Percentiles rank a stretch among this genome's conserved stretches.
These are phyloP conservation scores for Lactarius indigo DNA, from an alignment of 768 basidiomycete species.

Conservation along the genomic window DNA sequence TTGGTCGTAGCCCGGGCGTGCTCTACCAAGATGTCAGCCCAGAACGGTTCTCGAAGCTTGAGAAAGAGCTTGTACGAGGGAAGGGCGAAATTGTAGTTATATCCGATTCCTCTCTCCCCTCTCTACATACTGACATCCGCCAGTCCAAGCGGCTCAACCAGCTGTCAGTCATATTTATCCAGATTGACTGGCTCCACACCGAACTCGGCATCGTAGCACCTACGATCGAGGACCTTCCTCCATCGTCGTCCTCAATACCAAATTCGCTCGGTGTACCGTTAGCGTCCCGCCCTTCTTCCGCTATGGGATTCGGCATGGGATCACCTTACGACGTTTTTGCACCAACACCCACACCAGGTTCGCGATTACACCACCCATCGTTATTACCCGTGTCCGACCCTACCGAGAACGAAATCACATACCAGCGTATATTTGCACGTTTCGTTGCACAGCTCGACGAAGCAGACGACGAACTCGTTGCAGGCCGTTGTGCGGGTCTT, in stretches of 20 bases:
- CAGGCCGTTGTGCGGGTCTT: constrained; percentile 42
- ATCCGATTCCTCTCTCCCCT: not conserved
- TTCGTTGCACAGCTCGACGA: constrained; percentile 24
- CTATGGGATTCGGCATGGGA: constrained; percentile 29
- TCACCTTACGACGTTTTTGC: constrained; percentile 19
- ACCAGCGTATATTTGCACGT: constrained; percentile 25
- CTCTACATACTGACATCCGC: not conserved
- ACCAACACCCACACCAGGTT: constrained; percentile 37
- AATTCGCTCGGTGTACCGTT: constrained; percentile 28
- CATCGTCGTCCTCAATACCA: constrained; percentile 33
- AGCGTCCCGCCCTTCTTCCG: constrained; percentile 34
- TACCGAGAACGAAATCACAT: constrained; percentile 13
- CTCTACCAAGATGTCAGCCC: constrained; percentile 69
- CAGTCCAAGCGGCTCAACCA: constrained; percentile 67
- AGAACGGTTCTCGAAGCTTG: constrained; percentile 74
- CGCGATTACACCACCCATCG: constrained; percentile 29
- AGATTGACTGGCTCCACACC: constrained; percentile 78
- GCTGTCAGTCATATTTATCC: constrained; percentile 59
- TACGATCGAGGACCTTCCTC: constrained; percentile 43
- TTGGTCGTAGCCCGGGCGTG: constrained; percentile 35
- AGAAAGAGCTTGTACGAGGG: constrained; percentile 80
- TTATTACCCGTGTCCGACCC: constrained; percentile 29
- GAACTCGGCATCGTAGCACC: constrained; percentile 77
- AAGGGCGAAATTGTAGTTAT: constrained; percentile 78
- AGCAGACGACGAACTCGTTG: constrained; percentile 30